A percentile compares a stretch with the other conserved stretches of the same genome.
phyloP scores from a whole-genome alignment of 2,329 filamentous ascomycete genomes.

The Penicillium sp. region DNA sequence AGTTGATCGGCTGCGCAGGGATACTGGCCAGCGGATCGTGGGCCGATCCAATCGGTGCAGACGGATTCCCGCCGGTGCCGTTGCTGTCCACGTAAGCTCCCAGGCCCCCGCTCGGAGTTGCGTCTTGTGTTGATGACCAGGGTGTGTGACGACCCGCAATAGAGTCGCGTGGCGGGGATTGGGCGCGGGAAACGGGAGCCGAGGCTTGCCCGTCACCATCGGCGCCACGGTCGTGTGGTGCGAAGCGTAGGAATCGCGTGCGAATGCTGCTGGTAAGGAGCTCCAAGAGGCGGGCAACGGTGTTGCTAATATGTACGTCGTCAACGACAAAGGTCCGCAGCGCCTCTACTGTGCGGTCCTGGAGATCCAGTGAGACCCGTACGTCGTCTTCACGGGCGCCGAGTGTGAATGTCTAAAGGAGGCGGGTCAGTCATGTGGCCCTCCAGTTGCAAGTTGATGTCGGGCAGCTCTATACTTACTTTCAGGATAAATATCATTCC shows the following conservation, averaged over 20 bases:
- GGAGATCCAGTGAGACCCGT: conserved; percentile 58
- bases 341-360: conserved; percentile 61
- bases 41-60: conserved; percentile 25
- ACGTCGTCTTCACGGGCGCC: conserved; percentile 65
- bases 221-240: conserved; percentile 52
- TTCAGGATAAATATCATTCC: conserved; percentile 68
- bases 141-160: conserved; percentile 25
- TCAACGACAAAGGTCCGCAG: conserved; percentile 64
- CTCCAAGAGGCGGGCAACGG: conserved; percentile 63
- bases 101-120: conserved; percentile 23
- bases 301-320: conserved; percentile 65
- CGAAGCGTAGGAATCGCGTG: conserved; percentile 59
- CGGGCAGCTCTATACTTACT: conserved; percentile 33
- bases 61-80: conserved; percentile 20
- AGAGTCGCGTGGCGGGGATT: conserved; percentile 42
- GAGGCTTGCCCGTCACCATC: conserved; percentile 41
- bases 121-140: conserved; percentile 32
- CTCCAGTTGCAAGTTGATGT: neutral
- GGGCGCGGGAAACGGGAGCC: conserved; percentile 36
- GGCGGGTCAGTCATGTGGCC: neutral
- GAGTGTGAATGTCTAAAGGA: conserved; percentile 58
- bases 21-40: conserved; percentile 48
- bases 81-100: conserved; percentile 32
- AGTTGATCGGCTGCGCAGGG: conserved; percentile 48
- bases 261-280: conserved; percentile 61